A percentile compares a stretch with the other conserved stretches of the same genome.
These are phyloP conservation scores for Cetradonia linearis DNA, from an alignment of 495 filamentous ascomycete species.

Conservation along the genomic window DNA sequence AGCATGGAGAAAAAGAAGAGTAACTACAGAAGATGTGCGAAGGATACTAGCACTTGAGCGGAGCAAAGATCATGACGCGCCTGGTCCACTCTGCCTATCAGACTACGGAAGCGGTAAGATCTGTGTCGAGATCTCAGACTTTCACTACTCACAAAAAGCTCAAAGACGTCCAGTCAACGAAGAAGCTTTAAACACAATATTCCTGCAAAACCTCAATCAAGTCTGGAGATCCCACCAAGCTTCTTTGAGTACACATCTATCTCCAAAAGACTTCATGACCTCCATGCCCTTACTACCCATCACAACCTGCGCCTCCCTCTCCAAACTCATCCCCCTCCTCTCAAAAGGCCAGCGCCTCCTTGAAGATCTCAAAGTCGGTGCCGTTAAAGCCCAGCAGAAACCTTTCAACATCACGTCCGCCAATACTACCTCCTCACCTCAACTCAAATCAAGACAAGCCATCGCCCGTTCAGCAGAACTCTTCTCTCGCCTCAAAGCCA, in stretches of 20 bases:
- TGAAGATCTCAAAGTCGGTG: conserved; percentile 44
- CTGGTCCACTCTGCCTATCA: conserved; percentile 36
- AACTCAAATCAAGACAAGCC: conserved; percentile 4
- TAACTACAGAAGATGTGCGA: conserved; percentile 49
- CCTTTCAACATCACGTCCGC: conserved; percentile 4
- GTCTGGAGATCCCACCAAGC: conserved; percentile 34
- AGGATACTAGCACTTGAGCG: conserved; percentile 44
- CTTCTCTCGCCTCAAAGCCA: conserved; percentile 54
- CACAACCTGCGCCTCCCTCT: conserved; percentile 35
- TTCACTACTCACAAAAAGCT: conserved; percentile 33
- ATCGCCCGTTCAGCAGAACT: conserved; percentile 27
- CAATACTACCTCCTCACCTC: neutral
- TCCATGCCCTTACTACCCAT: conserved; percentile 48
- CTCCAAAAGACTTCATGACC: conserved; percentile 36
- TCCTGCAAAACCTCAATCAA: conserved; percentile 38
- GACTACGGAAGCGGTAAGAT: conserved; percentile 50
- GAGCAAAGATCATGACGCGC: conserved; percentile 12
- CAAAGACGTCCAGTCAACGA: conserved; percentile 44
- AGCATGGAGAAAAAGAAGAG: conserved; percentile 51
- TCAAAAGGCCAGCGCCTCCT: conserved; percentile 52
- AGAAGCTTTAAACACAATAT: conserved; percentile 43
- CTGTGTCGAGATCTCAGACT: conserved; percentile 33
- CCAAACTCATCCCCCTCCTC: conserved; percentile 35
- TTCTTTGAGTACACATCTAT: conserved; percentile 21
- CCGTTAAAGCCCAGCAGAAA: conserved; percentile 23